phyloP scores from a whole-genome alignment of 805 yeast species.

The Brettanomyces naardenensis region DNA sequence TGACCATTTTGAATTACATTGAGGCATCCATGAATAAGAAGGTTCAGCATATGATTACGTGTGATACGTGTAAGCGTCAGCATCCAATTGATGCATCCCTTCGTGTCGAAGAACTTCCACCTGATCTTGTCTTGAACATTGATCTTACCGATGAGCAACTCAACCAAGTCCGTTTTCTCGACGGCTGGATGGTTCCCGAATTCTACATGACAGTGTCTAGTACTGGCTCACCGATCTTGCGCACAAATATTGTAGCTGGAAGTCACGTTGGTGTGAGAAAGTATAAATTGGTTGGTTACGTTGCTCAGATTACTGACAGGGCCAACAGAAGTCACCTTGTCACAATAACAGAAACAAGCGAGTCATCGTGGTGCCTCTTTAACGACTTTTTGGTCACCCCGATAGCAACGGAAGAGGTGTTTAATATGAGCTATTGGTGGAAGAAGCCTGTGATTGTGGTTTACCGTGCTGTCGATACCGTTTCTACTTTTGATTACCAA shows the following conservation, averaged over 20 bases:
- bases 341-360: conserved; percentile 42
- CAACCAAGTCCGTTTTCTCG: conserved; percentile 38
- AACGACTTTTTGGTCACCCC: conserved; percentile 85
- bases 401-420: conserved; percentile 68
- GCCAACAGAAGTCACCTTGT: conserved; percentile 53
- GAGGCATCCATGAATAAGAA: conserved; percentile 52
- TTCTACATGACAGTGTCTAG: conserved; percentile 34
- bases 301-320: conserved; percentile 55
- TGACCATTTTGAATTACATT: conserved; percentile 47
- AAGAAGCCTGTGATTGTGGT: conserved; percentile 70
- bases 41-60: conserved; percentile 41
- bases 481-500: conserved; percentile 35
- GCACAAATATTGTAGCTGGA: conserved; percentile 19
- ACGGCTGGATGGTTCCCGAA: conserved; percentile 55
- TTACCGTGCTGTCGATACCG: conserved; percentile 46
- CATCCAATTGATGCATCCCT: conserved; percentile 50
- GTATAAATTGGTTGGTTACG: conserved; percentile 62
- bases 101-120: conserved; percentile 50
- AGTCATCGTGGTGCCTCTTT: conserved; percentile 63
- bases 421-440: conserved; percentile 69
- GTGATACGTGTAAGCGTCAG: conserved; percentile 41
- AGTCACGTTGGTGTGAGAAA: conserved; percentile 20
- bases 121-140: conserved; percentile 55
- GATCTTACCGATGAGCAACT: conserved; percentile 48
- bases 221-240: conserved; percentile 19